Evolutionary conservation across 225 moss, liverwort and hornwort species (phyloP).

Genomic region (Antitrichia curtipendula): DNA sequence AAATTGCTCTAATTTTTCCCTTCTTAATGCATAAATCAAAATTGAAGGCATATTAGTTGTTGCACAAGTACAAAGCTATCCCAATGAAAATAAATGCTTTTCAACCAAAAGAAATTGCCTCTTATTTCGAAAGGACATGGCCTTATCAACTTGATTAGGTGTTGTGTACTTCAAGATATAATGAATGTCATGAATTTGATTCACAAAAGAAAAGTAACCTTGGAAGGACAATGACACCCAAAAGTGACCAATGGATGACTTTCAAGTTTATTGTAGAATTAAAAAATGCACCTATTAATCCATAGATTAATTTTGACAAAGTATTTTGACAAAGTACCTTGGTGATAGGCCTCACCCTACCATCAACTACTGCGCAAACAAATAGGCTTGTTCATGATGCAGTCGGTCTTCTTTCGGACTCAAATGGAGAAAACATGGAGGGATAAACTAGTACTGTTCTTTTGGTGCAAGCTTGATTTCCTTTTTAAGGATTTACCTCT

Average conservation of each 20-base stretch:
- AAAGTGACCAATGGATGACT: too few relatives aligned
- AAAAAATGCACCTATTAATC: neutral
- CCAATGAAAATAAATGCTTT: neutral
- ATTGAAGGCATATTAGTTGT: neutral
- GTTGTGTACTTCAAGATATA: neutral
- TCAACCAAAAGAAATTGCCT: neutral
- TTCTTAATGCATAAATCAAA: neutral
- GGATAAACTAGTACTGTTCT: neutral
- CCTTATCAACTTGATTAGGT: neutral
- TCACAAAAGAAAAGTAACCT: neutral
- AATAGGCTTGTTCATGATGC: neutral
- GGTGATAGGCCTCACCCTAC: too few relatives aligned
- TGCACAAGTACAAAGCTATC: neutral
- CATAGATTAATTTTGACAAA: neutral
- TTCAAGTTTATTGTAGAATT: neutral
- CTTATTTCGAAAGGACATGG: neutral
- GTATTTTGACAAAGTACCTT: neutral
- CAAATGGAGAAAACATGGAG: neutral
- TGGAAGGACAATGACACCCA: neutral
- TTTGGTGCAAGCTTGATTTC: neutral
- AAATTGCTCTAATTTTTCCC: neutral
- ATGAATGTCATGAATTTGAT: neutral
- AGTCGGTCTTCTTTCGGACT: neutral
- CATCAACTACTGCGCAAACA: neutral
- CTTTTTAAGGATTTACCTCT: neutral